These are phyloP conservation scores for Trichoderma aggressivum DNA, from an alignment of 2,329 filamentous ascomycete species.

Conservation along the genomic window DNA sequence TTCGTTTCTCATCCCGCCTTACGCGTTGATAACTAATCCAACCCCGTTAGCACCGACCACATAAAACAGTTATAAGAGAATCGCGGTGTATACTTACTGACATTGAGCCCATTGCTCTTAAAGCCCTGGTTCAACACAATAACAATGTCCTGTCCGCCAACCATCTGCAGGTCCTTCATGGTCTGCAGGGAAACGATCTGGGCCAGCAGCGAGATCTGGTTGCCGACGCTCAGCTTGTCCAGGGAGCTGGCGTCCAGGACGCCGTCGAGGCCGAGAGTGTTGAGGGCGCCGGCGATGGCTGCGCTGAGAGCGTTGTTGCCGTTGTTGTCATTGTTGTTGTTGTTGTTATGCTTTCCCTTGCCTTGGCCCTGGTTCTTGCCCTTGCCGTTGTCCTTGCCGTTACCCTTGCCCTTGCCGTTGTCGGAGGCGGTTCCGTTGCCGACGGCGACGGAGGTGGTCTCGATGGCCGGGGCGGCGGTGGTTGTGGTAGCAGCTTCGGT, in stretches of 20 bases:
- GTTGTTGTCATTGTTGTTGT: slow-evolving; percentile 22
- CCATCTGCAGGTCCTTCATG: slow-evolving; percentile 26
- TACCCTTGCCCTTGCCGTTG: slow-evolving; percentile 20
- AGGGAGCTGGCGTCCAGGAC: slow-evolving; percentile 29
- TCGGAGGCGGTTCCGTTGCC: slow-evolving; percentile 7
- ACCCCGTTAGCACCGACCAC: background rate
- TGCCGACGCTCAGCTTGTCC: slow-evolving; percentile 28
- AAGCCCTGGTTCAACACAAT: slow-evolving; percentile 26
- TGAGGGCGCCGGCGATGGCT: slow-evolving; percentile 27
- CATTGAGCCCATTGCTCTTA: slow-evolving; percentile 22
- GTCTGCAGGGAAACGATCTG: slow-evolving; percentile 29
- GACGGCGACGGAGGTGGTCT: background rate
- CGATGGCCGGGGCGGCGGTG: background rate
- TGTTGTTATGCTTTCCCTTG: background rate
- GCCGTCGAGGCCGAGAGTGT: slow-evolving; percentile 28
- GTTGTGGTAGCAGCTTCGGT: background rate
- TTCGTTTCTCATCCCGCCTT: background rate
- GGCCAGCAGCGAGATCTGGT: slow-evolving; percentile 27
- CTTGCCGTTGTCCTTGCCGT: slow-evolving; percentile 8
- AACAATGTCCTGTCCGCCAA: slow-evolving; percentile 25
- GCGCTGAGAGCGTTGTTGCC: slow-evolving; percentile 22
- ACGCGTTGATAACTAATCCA: background rate
- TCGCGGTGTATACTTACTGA: slow-evolving; percentile 17
- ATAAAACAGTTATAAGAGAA: background rate
- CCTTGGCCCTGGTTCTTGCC: background rate